Evolutionary conservation across 305 asterid species (phyloP).

Genomic region (Rubia occidens): DNA sequence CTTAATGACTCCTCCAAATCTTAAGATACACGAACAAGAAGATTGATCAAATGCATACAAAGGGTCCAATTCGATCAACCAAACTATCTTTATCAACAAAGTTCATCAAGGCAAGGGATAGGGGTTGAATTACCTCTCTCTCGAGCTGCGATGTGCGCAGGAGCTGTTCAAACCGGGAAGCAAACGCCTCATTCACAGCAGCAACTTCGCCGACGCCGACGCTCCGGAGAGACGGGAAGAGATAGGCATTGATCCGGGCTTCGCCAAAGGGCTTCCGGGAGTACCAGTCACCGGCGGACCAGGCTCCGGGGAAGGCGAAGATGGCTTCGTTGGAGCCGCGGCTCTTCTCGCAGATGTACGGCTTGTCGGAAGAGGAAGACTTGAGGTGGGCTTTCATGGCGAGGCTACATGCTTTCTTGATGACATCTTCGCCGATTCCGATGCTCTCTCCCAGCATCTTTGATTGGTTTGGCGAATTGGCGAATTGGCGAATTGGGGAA

Average conservation of each 20-base stretch:
- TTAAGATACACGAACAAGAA: not conserved
- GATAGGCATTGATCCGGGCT: conserved; percentile 30
- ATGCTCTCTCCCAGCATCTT: conserved; percentile 41
- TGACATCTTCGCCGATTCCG: conserved; percentile 45
- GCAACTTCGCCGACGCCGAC: conserved; percentile 49
- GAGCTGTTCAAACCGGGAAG: conserved; percentile 40
- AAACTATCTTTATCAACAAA: not conserved
- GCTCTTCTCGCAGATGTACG: conserved; percentile 42
- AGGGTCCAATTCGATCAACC: not conserved
- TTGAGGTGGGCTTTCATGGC: conserved; percentile 61
- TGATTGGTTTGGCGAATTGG: not conserved
- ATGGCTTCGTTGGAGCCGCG: conserved; percentile 35
- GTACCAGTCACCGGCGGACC: conserved; percentile 56
- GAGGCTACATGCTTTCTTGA: conserved; percentile 49
- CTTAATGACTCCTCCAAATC: not conserved
- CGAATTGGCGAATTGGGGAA: not conserved
- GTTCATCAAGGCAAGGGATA: not conserved
- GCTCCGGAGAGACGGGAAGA: conserved; percentile 53
- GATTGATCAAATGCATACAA: not conserved
- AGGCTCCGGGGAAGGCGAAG: conserved; percentile 64
- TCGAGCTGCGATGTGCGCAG: conserved; percentile 41
- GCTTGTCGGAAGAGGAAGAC: conserved; percentile 29
- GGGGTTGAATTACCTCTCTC: conserved; percentile 41
- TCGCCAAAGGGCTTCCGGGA: conserved; percentile 48
- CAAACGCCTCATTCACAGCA: conserved; percentile 54